A percentile compares a stretch with the other conserved stretches of the same genome.
Evolutionary conservation across 2,329 filamentous ascomycete genomes (phyloP).

Genomic region (Colletotrichum liaoningense): DNA sequence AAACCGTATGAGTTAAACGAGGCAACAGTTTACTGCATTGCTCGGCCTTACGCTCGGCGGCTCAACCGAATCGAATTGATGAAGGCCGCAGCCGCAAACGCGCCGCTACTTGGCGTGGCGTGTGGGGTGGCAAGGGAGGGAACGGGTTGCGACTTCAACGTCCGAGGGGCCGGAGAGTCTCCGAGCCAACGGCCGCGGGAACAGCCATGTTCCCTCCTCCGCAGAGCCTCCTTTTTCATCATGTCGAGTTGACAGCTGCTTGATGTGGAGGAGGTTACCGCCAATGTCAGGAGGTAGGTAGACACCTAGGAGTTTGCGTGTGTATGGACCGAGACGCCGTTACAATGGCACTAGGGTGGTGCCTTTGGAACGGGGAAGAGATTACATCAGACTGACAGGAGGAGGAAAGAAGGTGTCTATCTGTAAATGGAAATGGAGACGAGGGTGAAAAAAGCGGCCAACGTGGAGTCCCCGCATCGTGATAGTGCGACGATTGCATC

Average conservation of each 20-base stretch:
- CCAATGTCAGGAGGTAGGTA: background rate
- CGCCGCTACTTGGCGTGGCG: background rate
- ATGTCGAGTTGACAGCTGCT: background rate
- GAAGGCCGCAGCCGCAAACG: background rate
- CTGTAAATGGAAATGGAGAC: background rate
- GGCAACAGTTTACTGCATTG: background rate
- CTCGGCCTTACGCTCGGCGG: conserved; percentile 5
- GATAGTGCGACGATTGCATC: background rate
- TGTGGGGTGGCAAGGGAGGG: background rate
- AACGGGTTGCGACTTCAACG: background rate
- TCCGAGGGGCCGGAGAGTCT: conserved; percentile 15
- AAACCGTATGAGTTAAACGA: background rate
- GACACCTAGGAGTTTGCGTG: background rate
- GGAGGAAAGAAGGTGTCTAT: background rate
- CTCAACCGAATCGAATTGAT: conserved; percentile 6
- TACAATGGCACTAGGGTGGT: background rate
- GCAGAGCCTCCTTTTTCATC: conserved; percentile 5
- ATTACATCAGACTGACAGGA: conserved; percentile 26
- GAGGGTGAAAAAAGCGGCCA: background rate
- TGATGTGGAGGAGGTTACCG: background rate
- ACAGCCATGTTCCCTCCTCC: conserved; percentile 21
- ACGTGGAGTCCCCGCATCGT: conserved; percentile 26
- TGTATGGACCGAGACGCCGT: background rate
- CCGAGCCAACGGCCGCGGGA: conserved; percentile 28
- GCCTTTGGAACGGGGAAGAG: background rate